A percentile compares a stretch with the other conserved stretches of the same genome.
Conservation (phyloP, 495 filamentous ascomycete species). For the Elaphomyces granulatus region DNA sequence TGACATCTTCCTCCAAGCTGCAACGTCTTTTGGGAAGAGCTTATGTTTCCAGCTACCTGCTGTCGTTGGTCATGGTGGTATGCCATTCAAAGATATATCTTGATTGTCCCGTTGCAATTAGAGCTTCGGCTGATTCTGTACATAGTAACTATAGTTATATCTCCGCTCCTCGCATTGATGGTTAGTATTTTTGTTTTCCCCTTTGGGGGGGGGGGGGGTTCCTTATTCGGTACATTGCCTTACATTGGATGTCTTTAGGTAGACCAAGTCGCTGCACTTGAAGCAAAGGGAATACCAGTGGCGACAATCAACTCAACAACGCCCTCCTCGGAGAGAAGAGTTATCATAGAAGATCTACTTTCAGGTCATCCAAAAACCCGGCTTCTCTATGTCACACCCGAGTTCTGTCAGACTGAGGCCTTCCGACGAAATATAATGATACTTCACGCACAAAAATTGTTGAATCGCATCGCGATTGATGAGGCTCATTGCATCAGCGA, state of each 20-base stretch:
- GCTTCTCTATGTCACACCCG: slow-evolving; percentile 87
- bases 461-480: slow-evolving; percentile 77
- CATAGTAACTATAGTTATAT: slow-evolving; percentile 78
- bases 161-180: slow-evolving; percentile 84
- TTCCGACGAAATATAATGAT: slow-evolving; percentile 62
- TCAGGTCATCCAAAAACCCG: slow-evolving; percentile 75
- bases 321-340: slow-evolving; percentile 41
- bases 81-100: no score
- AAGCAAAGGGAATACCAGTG: slow-evolving; percentile 58
- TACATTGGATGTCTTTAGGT: no score
- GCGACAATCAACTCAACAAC: slow-evolving; percentile 80
- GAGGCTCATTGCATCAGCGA: slow-evolving; percentile 96
- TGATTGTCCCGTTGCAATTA: no score
- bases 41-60: slow-evolving; percentile 90
- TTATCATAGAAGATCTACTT: slow-evolving; percentile 63
- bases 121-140: slow-evolving; percentile 1
- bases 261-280: slow-evolving; percentile 79
- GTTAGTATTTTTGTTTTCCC: no score
- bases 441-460: slow-evolving; percentile 68
- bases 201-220: no score
- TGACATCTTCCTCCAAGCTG: slow-evolving; percentile 91
- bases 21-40: slow-evolving; percentile 94
- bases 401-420: slow-evolving; percentile 62
- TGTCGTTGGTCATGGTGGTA: slow-evolving; percentile 72
- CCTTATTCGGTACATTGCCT: no score